phyloP scores from a whole-genome alignment of 1,284 basidiomycete species.

The Sporisorium reilianum region DNA sequence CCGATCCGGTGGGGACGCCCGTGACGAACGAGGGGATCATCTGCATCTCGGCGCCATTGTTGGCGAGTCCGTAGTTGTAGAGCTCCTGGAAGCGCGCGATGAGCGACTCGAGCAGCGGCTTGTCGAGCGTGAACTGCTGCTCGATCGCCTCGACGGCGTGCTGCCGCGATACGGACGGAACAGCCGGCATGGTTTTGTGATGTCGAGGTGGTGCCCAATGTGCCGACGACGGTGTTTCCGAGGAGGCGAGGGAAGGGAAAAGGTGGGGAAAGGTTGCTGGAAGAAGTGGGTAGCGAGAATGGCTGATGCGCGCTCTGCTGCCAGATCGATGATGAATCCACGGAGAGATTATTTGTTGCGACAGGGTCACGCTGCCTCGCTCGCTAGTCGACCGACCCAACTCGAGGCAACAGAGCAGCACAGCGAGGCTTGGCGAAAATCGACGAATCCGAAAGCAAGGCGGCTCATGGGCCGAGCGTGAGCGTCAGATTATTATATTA shows the following conservation, averaged over 20 bases:
- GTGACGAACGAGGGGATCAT: constrained; percentile 67
- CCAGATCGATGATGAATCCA: not conserved
- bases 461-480: not conserved
- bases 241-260: not conserved
- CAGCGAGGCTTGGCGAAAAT: not conserved
- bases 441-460: not conserved
- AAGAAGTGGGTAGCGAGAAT: not conserved
- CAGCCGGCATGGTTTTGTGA: constrained; percentile 49
- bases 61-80: constrained; percentile 55
- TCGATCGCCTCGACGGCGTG: constrained; percentile 46
- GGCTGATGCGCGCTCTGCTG: constrained; percentile 8
- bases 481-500: too few relatives aligned
- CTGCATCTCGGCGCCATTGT: constrained; percentile 63
- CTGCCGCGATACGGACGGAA: constrained; percentile 42
- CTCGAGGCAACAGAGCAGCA: too few relatives aligned
- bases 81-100: constrained; percentile 56
- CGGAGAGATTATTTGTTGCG: not conserved
- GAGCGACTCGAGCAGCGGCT: constrained; percentile 48
- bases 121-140: constrained; percentile 52
- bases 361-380: constrained; percentile 1
- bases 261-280: not conserved
- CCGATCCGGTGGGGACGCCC: constrained; percentile 60
- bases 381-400: too few relatives aligned
- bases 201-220: not conserved
- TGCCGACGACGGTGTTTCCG: not conserved